Conservation (phyloP, 371 early-diverging fungal species). For the Zychaea mexicana region DNA sequence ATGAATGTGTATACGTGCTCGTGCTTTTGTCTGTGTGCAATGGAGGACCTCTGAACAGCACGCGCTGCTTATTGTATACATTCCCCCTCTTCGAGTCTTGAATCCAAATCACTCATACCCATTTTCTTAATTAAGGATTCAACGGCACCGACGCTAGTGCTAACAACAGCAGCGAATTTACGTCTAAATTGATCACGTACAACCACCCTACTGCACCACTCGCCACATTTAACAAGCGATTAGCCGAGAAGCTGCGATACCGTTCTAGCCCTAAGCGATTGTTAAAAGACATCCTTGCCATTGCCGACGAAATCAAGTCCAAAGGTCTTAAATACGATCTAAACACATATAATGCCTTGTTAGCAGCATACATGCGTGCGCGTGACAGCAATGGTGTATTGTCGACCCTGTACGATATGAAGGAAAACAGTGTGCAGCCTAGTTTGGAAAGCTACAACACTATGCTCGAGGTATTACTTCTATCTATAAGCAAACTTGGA, state of each 20-base stretch:
- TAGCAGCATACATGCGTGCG: slow-evolving; percentile 45
- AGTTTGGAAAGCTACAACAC: slow-evolving; percentile 37
- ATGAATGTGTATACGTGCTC: not conserved
- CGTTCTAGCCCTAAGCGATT: slow-evolving; percentile 13
- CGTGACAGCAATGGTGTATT: slow-evolving; percentile 14
- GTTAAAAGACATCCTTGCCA: slow-evolving; percentile 19
- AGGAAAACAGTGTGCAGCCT: slow-evolving; percentile 27
- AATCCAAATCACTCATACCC: no score
- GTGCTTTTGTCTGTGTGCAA: no score
- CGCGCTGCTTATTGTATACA: no score
- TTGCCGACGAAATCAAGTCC: slow-evolving; percentile 32
- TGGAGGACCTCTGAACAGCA: no score
- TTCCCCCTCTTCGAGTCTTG: not conserved
- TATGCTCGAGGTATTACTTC: slow-evolving; percentile 27
- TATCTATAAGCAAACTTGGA: no score
- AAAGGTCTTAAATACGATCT: slow-evolving; percentile 43
- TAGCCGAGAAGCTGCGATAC: slow-evolving; percentile 15
- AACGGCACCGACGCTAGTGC: not conserved
- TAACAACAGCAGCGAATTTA: not conserved
- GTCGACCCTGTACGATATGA: slow-evolving; percentile 33
- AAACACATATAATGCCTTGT: slow-evolving; percentile 51
- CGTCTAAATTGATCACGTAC: slow-evolving; percentile 18
- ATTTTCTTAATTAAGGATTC: not conserved
- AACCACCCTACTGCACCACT: slow-evolving; percentile 44
- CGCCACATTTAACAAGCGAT: slow-evolving; percentile 25